These are phyloP conservation scores for Alternaria panax DNA, from an alignment of 2,329 filamentous ascomycete genomes.

Conservation along the genomic window DNA sequence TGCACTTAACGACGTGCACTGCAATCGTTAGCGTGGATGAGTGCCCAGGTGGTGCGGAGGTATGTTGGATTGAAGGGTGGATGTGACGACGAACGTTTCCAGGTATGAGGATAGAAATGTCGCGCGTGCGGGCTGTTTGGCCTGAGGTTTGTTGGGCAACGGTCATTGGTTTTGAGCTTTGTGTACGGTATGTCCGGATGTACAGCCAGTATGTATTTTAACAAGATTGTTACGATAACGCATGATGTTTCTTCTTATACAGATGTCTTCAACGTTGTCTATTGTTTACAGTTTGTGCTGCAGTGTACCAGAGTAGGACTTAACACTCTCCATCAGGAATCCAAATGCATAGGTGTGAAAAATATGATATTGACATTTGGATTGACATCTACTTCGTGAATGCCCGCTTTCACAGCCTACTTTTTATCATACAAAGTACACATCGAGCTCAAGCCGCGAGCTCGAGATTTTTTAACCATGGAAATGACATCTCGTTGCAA, in stretches of 20 bases:
- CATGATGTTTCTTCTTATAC: too few relatives aligned
- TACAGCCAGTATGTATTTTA: too few relatives aligned
- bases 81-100: too few relatives aligned
- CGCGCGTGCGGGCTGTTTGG: too few relatives aligned
- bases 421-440: conserved; percentile 1
- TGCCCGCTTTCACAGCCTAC: neutral
- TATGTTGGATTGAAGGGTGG: too few relatives aligned
- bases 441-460: neutral
- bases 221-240: too few relatives aligned
- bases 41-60: neutral
- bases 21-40: neutral
- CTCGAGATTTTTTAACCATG: neutral
- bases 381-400: neutral
- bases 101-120: too few relatives aligned
- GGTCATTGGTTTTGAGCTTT: too few relatives aligned
- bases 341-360: neutral
- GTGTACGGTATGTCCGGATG: too few relatives aligned
- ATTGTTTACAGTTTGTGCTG: neutral
- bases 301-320: too few relatives aligned
- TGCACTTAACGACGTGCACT: neutral
- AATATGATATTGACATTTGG: neutral
- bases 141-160: too few relatives aligned
- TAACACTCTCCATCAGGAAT: neutral
- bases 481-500: fast-evolving
- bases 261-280: neutral